Conservation (phyloP, 1,284 basidiomycete genomes). For the Peniophora sp. region DNA sequence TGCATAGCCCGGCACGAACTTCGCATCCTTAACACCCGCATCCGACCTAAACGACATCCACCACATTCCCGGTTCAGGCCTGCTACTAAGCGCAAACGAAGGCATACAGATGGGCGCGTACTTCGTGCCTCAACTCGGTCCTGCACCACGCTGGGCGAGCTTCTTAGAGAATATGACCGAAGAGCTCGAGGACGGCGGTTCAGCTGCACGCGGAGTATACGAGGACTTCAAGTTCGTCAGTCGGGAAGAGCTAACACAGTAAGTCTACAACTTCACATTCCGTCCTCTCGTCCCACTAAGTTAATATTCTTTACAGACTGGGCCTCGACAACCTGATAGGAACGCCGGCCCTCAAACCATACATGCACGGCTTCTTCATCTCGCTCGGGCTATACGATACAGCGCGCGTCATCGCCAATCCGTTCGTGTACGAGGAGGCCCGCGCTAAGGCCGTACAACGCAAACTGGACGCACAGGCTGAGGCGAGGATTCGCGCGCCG, state of each 20-base stretch:
- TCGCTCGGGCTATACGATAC: constrained; percentile 94
- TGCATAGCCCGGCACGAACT: constrained; percentile 76
- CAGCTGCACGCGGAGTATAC: constrained; percentile 58
- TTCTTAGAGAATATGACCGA: constrained; percentile 99
- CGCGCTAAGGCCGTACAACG: constrained; percentile 82
- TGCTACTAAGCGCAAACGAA: constrained; percentile 88
- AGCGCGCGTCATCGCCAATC: constrained; percentile 92
- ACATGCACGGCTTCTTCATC: constrained; percentile 99
- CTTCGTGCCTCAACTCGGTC: constrained; percentile 94
- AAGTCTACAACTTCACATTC: constrained; percentile 23
- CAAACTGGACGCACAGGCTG: constrained; percentile 90
- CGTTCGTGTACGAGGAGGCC: constrained; percentile 92
- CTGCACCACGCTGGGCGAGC: constrained; percentile 93
- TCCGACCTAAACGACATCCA: constrained; percentile 86
- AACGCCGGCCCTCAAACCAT: constrained; percentile 92
- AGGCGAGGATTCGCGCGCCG: constrained; percentile 83
- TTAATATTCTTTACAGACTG: constrained; percentile 40
- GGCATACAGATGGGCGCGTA: constrained; percentile 88
- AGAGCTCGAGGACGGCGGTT: constrained; percentile 86
- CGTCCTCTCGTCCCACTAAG: constrained; percentile 3
- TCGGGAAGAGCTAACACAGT: constrained; percentile 80
- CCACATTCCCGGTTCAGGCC: constrained; percentile 78
- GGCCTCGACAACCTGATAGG: constrained; percentile 94
- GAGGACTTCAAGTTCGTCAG: constrained; percentile 99
- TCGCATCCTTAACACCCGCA: constrained; percentile 88